Evolutionary conservation across 371 early-diverging fungal genomes (phyloP).

Genomic region (Entomophthora muscae): DNA sequence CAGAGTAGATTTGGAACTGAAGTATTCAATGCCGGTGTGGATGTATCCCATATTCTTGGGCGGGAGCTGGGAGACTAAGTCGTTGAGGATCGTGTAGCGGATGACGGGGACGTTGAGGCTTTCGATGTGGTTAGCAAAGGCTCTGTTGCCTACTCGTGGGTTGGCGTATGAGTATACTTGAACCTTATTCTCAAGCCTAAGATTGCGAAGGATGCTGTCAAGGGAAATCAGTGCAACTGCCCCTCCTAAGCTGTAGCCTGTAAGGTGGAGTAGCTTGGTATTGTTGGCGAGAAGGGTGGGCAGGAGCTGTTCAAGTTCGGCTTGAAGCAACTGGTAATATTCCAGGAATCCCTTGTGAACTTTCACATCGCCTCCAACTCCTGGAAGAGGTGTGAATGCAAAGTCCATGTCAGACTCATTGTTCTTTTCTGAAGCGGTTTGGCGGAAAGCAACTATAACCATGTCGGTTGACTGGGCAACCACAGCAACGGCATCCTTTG

Average conservation of each 20-base stretch:
- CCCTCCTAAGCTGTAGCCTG: neutral
- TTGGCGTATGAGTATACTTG: neutral
- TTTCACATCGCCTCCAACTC: neutral
- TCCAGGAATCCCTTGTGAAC: neutral
- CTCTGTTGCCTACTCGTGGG: neutral
- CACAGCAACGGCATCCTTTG: neutral
- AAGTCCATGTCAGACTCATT: neutral
- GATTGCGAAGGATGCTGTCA: neutral
- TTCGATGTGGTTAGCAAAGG: neutral
- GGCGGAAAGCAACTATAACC: neutral
- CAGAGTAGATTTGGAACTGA: neutral
- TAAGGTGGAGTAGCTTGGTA: neutral
- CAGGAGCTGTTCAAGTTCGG: neutral
- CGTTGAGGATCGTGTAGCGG: neutral
- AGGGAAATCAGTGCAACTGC: neutral
- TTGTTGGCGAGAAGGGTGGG: neutral
- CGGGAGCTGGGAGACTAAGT: neutral
- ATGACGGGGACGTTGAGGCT: neutral
- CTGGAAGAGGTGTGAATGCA: neutral
- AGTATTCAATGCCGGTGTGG: neutral
- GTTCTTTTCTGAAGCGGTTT: neutral
- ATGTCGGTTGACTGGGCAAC: neutral
- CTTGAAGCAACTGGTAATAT: neutral
- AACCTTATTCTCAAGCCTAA: neutral
- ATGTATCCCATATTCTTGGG: neutral